A percentile compares a stretch with the other conserved stretches of the same genome.
Conservation (phyloP, 805 yeast genomes). For the Saturnispora sanitii region DNA sequence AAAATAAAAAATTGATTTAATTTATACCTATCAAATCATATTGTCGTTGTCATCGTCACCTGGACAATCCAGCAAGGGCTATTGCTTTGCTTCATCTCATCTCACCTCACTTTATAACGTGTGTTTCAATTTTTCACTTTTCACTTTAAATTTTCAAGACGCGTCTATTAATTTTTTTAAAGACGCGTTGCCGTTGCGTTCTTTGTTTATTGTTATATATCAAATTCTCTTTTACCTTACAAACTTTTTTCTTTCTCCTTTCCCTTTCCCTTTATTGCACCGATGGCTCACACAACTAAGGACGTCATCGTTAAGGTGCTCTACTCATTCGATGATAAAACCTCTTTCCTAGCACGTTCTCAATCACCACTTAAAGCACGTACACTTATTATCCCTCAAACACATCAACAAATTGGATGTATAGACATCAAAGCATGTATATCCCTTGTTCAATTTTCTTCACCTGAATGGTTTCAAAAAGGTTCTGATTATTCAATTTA, state of each 20-base stretch:
- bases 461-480: constrained; percentile 36
- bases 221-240: too few species aligned
- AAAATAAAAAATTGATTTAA: too few species aligned
- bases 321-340: constrained; percentile 34
- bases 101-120: too few species aligned
- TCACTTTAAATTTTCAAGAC: too few species aligned
- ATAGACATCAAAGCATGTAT: constrained; percentile 37
- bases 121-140: too few species aligned
- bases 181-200: too few species aligned
- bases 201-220: too few species aligned
- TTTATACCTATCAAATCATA: too few species aligned
- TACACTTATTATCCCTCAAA: constrained; percentile 33
- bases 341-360: constrained; percentile 35
- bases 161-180: too few species aligned
- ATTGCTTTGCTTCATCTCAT: too few species aligned
- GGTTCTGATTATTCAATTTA: constrained; percentile 35
- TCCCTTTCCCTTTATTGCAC: background rate
- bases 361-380: constrained; percentile 27
- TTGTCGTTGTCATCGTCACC: too few species aligned
- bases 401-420: constrained; percentile 30
- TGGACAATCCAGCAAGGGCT: too few species aligned
- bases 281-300: constrained; percentile 12
- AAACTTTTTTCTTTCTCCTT: background rate
- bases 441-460: constrained; percentile 34
- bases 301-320: constrained; percentile 28